phyloP scores from a whole-genome alignment of 75 land plant genomes.

The Isoetes taiwanensis region DNA sequence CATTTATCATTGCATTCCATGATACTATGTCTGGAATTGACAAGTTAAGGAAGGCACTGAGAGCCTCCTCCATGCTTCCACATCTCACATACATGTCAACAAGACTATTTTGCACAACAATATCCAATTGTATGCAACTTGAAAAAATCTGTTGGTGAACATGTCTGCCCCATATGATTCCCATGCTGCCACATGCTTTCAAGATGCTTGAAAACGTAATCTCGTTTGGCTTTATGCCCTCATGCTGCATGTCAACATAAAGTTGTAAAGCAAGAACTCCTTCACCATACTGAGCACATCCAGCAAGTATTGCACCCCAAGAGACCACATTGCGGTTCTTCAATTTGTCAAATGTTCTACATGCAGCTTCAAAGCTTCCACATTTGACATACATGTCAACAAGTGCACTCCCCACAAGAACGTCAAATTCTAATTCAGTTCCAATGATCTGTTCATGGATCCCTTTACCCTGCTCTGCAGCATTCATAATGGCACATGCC shows the following conservation, averaged over 20 bases:
- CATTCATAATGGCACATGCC: neutral
- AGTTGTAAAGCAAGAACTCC: conserved; percentile 5
- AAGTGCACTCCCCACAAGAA: neutral
- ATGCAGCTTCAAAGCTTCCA: conserved; percentile 9
- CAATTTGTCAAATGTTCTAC: neutral
- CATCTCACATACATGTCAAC: too few relatives aligned
- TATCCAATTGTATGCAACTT: neutral
- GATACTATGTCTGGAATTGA: neutral
- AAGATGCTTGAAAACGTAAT: neutral
- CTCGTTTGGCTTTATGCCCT: neutral
- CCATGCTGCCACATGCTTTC: neutral
- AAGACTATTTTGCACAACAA: too few relatives aligned
- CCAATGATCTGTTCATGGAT: conserved; percentile 1
- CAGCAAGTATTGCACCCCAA: conserved; percentile 6
- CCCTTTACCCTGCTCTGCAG: neutral
- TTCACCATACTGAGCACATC: neutral
- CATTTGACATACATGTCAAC: conserved; percentile 9
- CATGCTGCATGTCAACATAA: conserved; percentile 11
- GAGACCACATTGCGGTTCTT: neutral
- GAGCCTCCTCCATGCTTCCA: too few relatives aligned
- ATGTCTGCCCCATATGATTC: neutral
- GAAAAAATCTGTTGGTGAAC: neutral
- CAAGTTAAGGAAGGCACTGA: too few relatives aligned
- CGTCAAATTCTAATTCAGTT: neutral
- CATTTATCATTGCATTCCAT: conserved; percentile 1